phyloP scores from a whole-genome alignment of 2,329 filamentous ascomycete species.

The Chaetomiaceae sp. region DNA sequence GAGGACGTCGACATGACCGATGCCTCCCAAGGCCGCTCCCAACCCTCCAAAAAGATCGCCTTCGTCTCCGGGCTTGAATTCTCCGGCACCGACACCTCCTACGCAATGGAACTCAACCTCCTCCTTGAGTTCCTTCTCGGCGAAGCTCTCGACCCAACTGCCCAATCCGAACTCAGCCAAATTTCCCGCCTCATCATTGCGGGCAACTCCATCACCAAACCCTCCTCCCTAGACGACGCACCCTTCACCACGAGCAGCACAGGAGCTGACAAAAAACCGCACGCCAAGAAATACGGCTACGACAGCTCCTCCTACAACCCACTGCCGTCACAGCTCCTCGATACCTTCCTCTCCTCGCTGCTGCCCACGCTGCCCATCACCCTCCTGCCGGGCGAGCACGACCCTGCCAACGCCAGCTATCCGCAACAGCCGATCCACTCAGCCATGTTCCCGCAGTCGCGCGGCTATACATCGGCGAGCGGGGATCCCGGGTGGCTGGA shows the following conservation, averaged over 20 bases:
- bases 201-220: constrained; percentile 68
- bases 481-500: constrained; percentile 69
- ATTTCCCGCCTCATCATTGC: constrained; percentile 87
- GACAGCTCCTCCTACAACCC: constrained; percentile 85
- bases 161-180: constrained; percentile 53
- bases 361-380: constrained; percentile 85
- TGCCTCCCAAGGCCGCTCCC: background rate
- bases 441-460: constrained; percentile 77
- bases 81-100: constrained; percentile 63
- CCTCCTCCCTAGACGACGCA: constrained; percentile 35
- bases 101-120: constrained; percentile 69
- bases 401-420: constrained; percentile 83
- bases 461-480: constrained; percentile 49
- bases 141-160: constrained; percentile 58
- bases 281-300: constrained; percentile 92
- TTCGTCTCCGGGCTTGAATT: constrained; percentile 86
- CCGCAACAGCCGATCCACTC: constrained; percentile 91
- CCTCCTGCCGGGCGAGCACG: constrained; percentile 72
- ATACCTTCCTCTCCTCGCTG: constrained; percentile 73
- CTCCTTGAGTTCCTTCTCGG: constrained; percentile 84
- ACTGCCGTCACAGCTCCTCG: constrained; percentile 73
- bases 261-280: constrained; percentile 38
- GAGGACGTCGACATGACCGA: constrained; percentile 55
- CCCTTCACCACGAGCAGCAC: background rate
- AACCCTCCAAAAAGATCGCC: constrained; percentile 54